Evolutionary conservation across 495 filamentous ascomycete genomes (phyloP).

Genomic region (Eremomyces bilateralis): DNA sequence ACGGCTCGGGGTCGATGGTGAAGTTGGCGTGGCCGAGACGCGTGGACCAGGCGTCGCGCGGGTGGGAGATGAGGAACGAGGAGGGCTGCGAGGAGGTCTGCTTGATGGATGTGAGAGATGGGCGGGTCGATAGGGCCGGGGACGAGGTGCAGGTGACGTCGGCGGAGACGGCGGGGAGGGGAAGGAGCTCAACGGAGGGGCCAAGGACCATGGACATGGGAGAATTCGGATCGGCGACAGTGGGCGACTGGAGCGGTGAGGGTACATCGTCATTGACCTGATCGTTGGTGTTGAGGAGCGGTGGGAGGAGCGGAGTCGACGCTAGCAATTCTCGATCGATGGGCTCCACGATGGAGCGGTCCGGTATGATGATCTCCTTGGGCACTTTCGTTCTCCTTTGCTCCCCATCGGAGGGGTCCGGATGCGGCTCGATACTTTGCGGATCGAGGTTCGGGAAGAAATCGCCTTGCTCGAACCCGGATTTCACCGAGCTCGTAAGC

Average conservation of each 20-base stretch:
- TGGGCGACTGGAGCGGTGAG: conserved; percentile 70
- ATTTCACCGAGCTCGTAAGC: conserved; percentile 33
- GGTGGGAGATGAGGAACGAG: conserved; percentile 36
- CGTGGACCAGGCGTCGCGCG: conserved; percentile 58
- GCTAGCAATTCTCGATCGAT: conserved; percentile 32
- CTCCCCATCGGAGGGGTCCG: conserved; percentile 7
- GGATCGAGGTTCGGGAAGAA: conserved; percentile 25
- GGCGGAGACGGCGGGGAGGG: conserved; percentile 22
- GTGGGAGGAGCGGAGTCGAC: conserved; percentile 64
- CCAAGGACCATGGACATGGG: too few species aligned
- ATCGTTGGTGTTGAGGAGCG: conserved; percentile 35
- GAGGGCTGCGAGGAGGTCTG: conserved; percentile 37
- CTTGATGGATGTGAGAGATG: conserved; percentile 57
- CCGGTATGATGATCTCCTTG: conserved; percentile 22
- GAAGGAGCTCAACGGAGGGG: too few species aligned
- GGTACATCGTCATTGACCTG: conserved; percentile 26
- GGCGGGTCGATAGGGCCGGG: conserved; percentile 59
- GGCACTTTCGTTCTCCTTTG: conserved; percentile 29
- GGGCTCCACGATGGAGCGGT: too few species aligned
- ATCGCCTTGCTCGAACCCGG: conserved; percentile 28
- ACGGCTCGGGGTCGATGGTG: conserved; percentile 65
- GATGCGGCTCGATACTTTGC: not conserved
- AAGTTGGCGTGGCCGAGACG: conserved; percentile 83
- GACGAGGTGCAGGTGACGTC: conserved; percentile 33
- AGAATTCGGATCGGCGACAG: conserved; percentile 27